Base-by-base conservation (phyloP, 2,329 filamentous ascomycete species). In the Hymenoscyphus albidus region DNA sequence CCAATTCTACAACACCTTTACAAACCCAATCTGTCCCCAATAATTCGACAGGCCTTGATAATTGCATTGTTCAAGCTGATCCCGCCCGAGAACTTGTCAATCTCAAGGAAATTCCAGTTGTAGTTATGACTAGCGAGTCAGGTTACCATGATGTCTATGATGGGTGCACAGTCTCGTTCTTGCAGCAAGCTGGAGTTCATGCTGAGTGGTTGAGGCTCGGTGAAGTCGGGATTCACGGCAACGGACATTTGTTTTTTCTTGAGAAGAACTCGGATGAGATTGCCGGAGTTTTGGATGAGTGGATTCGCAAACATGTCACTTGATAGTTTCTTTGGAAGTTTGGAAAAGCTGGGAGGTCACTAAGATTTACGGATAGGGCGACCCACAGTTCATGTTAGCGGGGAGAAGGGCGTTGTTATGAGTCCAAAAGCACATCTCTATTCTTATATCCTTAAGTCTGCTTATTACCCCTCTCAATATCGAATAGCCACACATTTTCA, bases 231-330 rank as follows among this genome's bases (percentile, higher is more conserved):
- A 76, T 82, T 42, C 67, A 72, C 44, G 81, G 80, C 7, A 82
- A 82, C 64, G 79, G 78, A 0, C 80, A 82, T 71, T 77, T 82
- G 77, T 76, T 80, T 63, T 81, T 82, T 65, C 72, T 82, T 74
- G 80, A 82, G 74, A 78, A 76, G 74, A 83, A 83, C 68, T 82
- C 78, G 62, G 71, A 78, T 64, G 67, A 76, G 55, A 78, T 81
- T 58, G 74, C 72, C 1, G 68, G 40, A 13, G 68, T 75, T 16
- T 64, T 78, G 18, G 66, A 72, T 16, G 54, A 18, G 5, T 75
- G 75, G 75, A 74, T 75, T 39, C 61, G 67, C 55, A 64, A 63
- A 40, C 64, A 6, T 2, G 27, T 60, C 13, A 56, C 35, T 35
- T 57, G 18, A 62, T 38, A 35, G 27, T 27, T 27, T 27, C 27